Evolutionary conservation across 306 rosid genomes (phyloP).

Genomic region (Spatholobus suberectus): DNA sequence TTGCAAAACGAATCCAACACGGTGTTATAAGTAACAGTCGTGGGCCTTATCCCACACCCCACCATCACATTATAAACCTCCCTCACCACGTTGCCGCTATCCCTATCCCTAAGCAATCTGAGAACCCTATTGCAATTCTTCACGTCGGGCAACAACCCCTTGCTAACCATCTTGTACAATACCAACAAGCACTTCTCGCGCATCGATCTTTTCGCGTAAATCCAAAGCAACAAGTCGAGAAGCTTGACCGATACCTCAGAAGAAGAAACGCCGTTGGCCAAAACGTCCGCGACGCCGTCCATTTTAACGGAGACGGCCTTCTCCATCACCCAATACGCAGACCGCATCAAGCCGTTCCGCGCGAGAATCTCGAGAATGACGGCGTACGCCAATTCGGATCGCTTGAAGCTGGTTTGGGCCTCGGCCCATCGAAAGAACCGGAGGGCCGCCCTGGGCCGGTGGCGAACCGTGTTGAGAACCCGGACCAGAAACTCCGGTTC

Average conservation of each 20-base stretch:
- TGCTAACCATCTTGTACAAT: slow-evolving; percentile 62
- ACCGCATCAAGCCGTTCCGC: slow-evolving; percentile 48
- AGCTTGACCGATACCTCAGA: slow-evolving; percentile 52
- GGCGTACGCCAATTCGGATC: slow-evolving; percentile 56
- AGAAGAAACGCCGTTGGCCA: slow-evolving; percentile 43
- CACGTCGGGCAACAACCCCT: slow-evolving; percentile 71
- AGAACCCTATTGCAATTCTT: slow-evolving; percentile 80
- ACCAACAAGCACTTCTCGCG: slow-evolving; percentile 59
- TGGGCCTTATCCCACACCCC: slow-evolving; percentile 64
- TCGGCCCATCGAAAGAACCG: slow-evolving; percentile 76
- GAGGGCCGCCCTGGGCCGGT: slow-evolving; percentile 61
- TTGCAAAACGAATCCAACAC: slow-evolving; percentile 72
- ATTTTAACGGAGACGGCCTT: slow-evolving; percentile 45
- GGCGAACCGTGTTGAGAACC: slow-evolving; percentile 52
- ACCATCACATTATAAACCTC: slow-evolving; percentile 66
- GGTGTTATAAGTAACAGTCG: slow-evolving; percentile 66
- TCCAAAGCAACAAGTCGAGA: slow-evolving; percentile 66
- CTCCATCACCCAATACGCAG: slow-evolving; percentile 73
- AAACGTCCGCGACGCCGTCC: slow-evolving; percentile 49
- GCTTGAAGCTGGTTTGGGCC: slow-evolving; percentile 54
- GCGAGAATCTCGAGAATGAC: slow-evolving; percentile 74
- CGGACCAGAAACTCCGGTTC: slow-evolving; percentile 66
- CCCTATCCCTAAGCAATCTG: slow-evolving; percentile 65
- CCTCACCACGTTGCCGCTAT: slow-evolving; percentile 44
- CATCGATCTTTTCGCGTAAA: slow-evolving; percentile 58